Percentiles rank a stretch among this genome's conserved stretches.
These are phyloP conservation scores for Fomes fomentarius DNA, from an alignment of 1,284 basidiomycete species.

Conservation along the genomic window DNA sequence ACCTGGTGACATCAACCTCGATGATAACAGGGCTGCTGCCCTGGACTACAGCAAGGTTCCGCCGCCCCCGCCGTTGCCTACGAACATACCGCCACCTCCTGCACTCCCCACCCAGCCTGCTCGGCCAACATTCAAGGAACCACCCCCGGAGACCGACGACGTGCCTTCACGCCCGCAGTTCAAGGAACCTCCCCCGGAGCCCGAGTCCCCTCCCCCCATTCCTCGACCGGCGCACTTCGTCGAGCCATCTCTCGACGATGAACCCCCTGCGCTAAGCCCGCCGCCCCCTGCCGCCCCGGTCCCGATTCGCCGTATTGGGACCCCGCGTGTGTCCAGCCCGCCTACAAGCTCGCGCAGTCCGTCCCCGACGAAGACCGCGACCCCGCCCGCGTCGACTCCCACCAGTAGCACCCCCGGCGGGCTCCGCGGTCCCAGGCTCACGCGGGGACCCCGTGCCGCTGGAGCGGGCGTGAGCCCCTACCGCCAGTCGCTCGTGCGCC, in stretches of 20 bases:
- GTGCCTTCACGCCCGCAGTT: conserved; percentile 51
- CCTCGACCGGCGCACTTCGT: conserved; percentile 30
- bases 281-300: conserved; percentile 47
- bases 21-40: conserved; percentile 17
- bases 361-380: conserved; percentile 39
- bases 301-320: conserved; percentile 33
- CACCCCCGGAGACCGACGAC: conserved; percentile 43
- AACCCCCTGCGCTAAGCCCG: conserved; percentile 31
- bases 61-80: conserved; percentile 43
- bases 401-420: conserved; percentile 47
- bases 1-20: conserved; percentile 16
- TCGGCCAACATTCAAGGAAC: conserved; percentile 39
- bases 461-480: conserved; percentile 60
- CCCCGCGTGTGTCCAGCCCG: conserved; percentile 36
- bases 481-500: conserved; percentile 36
- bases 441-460: conserved; percentile 51
- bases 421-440: conserved; percentile 55
- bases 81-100: conserved; percentile 32
- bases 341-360: conserved; percentile 41
- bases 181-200: conserved; percentile 48
- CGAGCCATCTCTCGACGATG: conserved; percentile 35
- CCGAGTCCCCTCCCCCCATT: conserved; percentile 30
- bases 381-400: conserved; percentile 45
- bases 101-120: conserved; percentile 25
- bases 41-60: conserved; percentile 28